Evolutionary conservation across 1,139 yeast genomes (phyloP), one percentile per base, ranked within the genome.

Genomic region (Petasospora fabianii): DNA sequence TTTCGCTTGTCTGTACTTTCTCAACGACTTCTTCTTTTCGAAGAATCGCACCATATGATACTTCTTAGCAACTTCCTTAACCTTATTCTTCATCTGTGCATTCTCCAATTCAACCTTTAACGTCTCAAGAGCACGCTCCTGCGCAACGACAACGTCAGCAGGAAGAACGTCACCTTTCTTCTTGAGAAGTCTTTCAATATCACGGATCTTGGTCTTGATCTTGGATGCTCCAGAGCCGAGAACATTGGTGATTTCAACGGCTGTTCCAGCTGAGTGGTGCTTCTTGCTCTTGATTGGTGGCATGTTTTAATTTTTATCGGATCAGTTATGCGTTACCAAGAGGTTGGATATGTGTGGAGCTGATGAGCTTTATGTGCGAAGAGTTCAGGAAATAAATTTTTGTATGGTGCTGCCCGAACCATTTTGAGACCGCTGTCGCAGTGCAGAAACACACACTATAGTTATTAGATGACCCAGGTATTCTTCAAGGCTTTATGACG

Each of bases 1-100:
- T 44, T 67, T 66, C 2, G 81, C 78, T 49, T 80, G 80, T 48
- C 82, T 83, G 54, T 87, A 76, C 47, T 71, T 76, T 54, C 97
- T 71, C 24, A 75, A 55, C 1, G 97, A 95, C 71, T 92, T 94
- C 65, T 90, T 87, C 54, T 75, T 75, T 61, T 92, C 98, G 48
- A 92, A 86, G 57, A 94, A 92, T 49, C 94, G 73, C 35, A 92
- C 92, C 94, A 88, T 90, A 57, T 87, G 97, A 60, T 94, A 92
- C 62, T 82, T 85, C 51, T 80, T 75, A n/a, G 87, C 78, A 33
- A 73, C 65, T 41, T 76, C 74, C 51, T 74, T 76, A 7, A 80
- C 76, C 50, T 72, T 73, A 35, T 71, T 67, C 30, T 69, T 68
- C 24, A 62, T 48, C 47, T 75, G 73, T 10, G 78, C 76, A 35